A percentile compares a stretch with the other conserved stretches of the same genome.
Evolutionary conservation across 371 early-diverging fungal genomes (phyloP).

Genomic region (Mortierella sp.): DNA sequence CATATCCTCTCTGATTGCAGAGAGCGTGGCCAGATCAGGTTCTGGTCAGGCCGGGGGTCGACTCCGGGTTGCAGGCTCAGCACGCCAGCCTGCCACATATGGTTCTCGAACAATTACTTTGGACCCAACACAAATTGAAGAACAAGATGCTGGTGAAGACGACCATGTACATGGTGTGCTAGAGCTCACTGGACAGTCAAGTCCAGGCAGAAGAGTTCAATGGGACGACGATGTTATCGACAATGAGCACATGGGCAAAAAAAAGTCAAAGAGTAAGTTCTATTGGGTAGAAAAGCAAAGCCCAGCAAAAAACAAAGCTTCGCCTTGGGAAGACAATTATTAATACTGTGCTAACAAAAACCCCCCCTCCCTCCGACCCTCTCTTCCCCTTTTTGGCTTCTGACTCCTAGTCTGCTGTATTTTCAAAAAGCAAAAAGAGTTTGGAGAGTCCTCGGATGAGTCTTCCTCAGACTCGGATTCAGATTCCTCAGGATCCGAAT

Average conservation of each 20-base stretch:
- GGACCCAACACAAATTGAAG: conserved; percentile 34
- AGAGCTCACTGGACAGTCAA: conserved; percentile 65
- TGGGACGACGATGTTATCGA: conserved; percentile 91
- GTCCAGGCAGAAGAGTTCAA: conserved; percentile 66
- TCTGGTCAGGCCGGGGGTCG: conserved; percentile 2
- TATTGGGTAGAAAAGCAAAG: background rate
- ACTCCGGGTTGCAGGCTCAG: conserved; percentile 25
- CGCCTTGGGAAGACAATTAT: background rate
- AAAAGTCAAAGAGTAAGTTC: conserved; percentile 84
- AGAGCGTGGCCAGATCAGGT: background rate
- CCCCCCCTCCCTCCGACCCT: no score
- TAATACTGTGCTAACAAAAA: background rate
- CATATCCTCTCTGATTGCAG: conserved; percentile 10
- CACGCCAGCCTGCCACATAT: conserved; percentile 33
- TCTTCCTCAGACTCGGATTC: conserved; percentile 63
- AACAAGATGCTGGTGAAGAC: conserved; percentile 33
- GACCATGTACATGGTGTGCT: conserved; percentile 61
- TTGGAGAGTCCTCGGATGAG: conserved; percentile 79
- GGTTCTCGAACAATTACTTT: conserved; percentile 54
- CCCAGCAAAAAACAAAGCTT: no score
- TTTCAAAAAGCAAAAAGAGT: conserved; percentile 78
- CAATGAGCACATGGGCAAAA: conserved; percentile 87
- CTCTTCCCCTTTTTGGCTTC: background rate
- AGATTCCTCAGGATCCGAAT: conserved; percentile 49
- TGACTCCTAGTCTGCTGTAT: conserved; percentile 85